Evolutionary conservation across 169 alveolate genomes (phyloP).

Genomic region (Perkinsus marinus): DNA sequence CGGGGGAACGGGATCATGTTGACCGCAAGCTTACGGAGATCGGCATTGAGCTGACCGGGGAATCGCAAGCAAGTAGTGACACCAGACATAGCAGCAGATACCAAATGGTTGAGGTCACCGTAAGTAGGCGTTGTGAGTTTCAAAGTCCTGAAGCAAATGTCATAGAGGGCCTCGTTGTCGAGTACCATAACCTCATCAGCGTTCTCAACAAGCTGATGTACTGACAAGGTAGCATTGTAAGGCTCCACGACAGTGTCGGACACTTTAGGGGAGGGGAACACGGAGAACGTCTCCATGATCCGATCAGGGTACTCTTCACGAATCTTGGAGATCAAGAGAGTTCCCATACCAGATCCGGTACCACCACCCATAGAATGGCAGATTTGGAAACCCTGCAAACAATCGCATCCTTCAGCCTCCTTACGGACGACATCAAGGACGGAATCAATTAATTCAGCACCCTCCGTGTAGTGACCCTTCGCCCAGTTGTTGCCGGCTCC

Average conservation of each 20-base stretch:
- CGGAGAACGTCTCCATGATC: conserved; percentile 94
- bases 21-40: conserved; percentile 83
- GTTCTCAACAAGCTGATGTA: conserved; percentile 83
- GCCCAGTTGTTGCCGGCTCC: conserved; percentile 97
- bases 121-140: conserved; percentile 94
- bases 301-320: conserved; percentile 92
- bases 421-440: conserved; percentile 91
- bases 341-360: conserved; percentile 93
- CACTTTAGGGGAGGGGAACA: conserved; percentile 91
- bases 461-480: conserved; percentile 93
- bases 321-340: conserved; percentile 81
- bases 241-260: conserved; percentile 96
- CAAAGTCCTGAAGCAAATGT: conserved; percentile 91
- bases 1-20: conserved; percentile 96
- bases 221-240: conserved; percentile 85
- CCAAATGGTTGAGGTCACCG: conserved; percentile 89
- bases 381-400: conserved; percentile 84
- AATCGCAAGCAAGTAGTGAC: conserved; percentile 83
- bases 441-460: conserved; percentile 91
- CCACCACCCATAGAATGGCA: conserved; percentile 92
- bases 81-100: conserved; percentile 89
- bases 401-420: conserved; percentile 92
- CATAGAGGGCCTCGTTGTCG: conserved; percentile 86
- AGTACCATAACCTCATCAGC: conserved; percentile 83
- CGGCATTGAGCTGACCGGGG: conserved; percentile 86